Evolutionary conservation across 192 early-diverging fungal species (phyloP), one percentile per base, ranked within the genome.

Genomic region (Phlyctochytrium planicorne): DNA sequence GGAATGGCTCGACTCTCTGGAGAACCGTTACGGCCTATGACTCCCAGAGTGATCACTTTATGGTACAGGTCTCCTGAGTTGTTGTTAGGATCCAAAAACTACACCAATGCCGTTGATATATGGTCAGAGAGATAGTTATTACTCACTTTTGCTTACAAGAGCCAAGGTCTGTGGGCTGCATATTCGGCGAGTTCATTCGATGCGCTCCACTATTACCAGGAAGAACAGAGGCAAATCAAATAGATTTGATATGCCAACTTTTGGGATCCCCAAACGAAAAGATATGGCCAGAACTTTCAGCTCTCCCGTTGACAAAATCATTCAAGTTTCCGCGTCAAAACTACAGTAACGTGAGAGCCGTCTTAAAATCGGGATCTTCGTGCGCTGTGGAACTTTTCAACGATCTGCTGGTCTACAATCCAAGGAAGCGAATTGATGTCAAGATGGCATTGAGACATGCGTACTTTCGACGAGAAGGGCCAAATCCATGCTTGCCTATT

Each of bases 61-160:
- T 98, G 96, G 96, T 98, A 98, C 78, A 88, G 96, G 6, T 89
- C 94, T 0, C 96, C 96, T 0, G 94, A 97, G 71, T 72, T 98
- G 25, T 74, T 98, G 32, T 79, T 97, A 0, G 94, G 96, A 12
- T 88, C 90, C 0, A 78, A 89, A n/a, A 87, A 85, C 68, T 98
- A 98, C 76, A 94, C 93, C 23, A 91, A 86, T 27, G 93, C 94
- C 0, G 80, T 91, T 1, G 93, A 94, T 72, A 80, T 93, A 77
- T 94, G 93, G 92, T 84, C 68, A 61, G 65, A 34, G 24, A 3
- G 17, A 52, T 34, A 2, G 6, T 47, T 47, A 14, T 47, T 47
- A 14, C 40, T 14, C 40, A 47, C 20, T 47, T 20, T 47, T 47
- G 25, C 32, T 34, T n/a, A 3, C 52, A 0, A 23, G 4, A 80